Evolutionary conservation across 257 asterid genomes (phyloP).

Genomic region (Penstemon eatonii): DNA sequence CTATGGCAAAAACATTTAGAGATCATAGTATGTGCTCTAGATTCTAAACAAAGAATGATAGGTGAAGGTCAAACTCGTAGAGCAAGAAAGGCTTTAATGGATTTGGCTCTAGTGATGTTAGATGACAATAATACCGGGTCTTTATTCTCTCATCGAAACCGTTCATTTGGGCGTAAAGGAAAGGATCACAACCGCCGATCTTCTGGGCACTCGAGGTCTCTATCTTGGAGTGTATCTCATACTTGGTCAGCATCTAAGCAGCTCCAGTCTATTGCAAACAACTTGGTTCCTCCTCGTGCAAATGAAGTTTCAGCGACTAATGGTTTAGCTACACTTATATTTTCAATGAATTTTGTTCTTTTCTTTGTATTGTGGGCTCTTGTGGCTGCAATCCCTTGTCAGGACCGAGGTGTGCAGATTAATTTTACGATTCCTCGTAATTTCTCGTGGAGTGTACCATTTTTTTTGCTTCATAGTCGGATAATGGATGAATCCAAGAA

Average conservation of each 20-base stretch:
- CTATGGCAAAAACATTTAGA: constrained; percentile 82
- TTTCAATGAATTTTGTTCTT: constrained; percentile 70
- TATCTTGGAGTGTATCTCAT: constrained; percentile 89
- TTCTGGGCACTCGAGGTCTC: constrained; percentile 78
- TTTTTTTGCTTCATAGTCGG: constrained; percentile 60
- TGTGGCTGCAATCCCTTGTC: constrained; percentile 91
- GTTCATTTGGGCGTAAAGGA: constrained; percentile 76
- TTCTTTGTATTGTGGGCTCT: constrained; percentile 83
- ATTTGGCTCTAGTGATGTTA: constrained; percentile 72
- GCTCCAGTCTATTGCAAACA: constrained; percentile 67
- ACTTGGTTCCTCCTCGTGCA: constrained; percentile 66
- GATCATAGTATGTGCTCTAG: constrained; percentile 65
- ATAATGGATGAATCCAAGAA: constrained; percentile 75
- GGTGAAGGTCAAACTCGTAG: constrained; percentile 80
- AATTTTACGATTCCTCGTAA: constrained; percentile 67
- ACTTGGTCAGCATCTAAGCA: constrained; percentile 96
- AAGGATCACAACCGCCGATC: constrained; percentile 55
- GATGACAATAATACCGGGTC: constrained; percentile 72
- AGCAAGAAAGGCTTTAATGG: constrained; percentile 78
- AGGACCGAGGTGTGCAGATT: constrained; percentile 69
- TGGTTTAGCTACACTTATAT: constrained; percentile 59
- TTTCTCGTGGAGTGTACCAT: constrained; percentile 63
- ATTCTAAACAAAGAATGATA: constrained; percentile 37
- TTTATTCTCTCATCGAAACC: constrained; percentile 59
- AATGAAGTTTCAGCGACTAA: constrained; percentile 60